Evolutionary conservation across 257 asterid genomes (phyloP), one percentile per base, ranked within the genome.

Genomic region (Nicotiana tomentosiformis): DNA sequence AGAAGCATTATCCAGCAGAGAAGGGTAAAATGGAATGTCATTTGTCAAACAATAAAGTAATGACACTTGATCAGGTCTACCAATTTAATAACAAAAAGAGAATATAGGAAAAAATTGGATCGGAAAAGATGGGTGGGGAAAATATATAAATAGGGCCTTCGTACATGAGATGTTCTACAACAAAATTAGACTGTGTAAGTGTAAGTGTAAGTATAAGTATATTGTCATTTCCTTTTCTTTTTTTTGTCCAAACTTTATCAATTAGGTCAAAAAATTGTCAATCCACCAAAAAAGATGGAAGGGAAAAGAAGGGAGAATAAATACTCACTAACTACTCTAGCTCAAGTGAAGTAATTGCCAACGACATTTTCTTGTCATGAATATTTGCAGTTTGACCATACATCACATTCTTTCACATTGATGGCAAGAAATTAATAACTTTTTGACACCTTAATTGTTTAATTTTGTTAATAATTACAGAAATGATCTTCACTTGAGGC

Each of bases 321-420:
- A 66, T 78, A 70, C 68, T 66, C 30, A 57, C 85, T 67, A 83
- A 76, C 85, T 18, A 33, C 66, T 78, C 53, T 15, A 56, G 35
- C 81, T 43, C 62, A 10, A 32, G 68, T 23, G 55, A 18, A 77
- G 53, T 77, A 77, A 83, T 65, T 83, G 72, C 74, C 51, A 66
- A 35, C 68, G 7, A 16, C 4, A 43, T 39, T 43, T 23, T 39
- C 1, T 23, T 33, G 61, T 66, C 67, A 51, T 56, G 16, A 81
- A 20, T 35, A 30, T 29, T 49, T 66, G 66, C 66, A 82, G 74
- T 53, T 8, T 8, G 11, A 30, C 66, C 23, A 32, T 3, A 33
- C n/a, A 55, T 4, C 15, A 26, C 60, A 0, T 5, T 7, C 46
- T 43, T 23, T 14, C 58, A 53, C 18, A 68, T 82, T 72, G 77